A percentile compares a stretch with the other conserved stretches of the same genome.
Evolutionary conservation across 768 basidiomycete species (phyloP).

Genomic region (Pleurotus giganteus): DNA sequence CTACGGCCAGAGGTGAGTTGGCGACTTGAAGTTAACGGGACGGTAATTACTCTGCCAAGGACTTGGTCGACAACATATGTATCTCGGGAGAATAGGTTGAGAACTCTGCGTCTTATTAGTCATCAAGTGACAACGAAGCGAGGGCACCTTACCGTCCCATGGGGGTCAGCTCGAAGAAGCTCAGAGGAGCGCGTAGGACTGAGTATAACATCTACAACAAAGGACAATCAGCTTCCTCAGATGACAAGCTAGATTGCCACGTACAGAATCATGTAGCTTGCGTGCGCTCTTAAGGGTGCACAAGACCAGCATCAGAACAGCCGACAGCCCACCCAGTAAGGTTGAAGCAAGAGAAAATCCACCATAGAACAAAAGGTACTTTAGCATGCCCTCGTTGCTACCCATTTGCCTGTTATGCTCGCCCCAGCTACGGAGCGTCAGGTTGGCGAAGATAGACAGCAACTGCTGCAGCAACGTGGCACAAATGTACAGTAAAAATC

Average conservation of each 20-base stretch:
- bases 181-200: conserved; percentile 79
- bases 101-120: conserved; percentile 46
- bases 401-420: conserved; percentile 69
- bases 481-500: conserved; percentile 64
- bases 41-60: conserved; percentile 49
- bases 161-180: conserved; percentile 90
- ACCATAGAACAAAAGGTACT: conserved; percentile 67
- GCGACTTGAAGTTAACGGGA: not conserved
- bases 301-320: conserved; percentile 72
- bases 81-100: conserved; percentile 92
- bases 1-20: not conserved
- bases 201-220: conserved; percentile 68
- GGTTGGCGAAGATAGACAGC: conserved; percentile 56
- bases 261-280: conserved; percentile 72
- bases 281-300: conserved; percentile 74
- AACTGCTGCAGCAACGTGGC: conserved; percentile 55
- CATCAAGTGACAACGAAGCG: not conserved
- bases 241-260: conserved; percentile 20
- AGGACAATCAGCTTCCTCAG: not conserved
- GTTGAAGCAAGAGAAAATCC: conserved; percentile 60
- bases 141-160: conserved; percentile 59
- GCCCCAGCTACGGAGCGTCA: conserved; percentile 79
- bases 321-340: conserved; percentile 50
- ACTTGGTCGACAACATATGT: conserved; percentile 84
- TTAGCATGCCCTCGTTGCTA: conserved; percentile 52